Base-by-base conservation (phyloP, 2,329 filamentous ascomycete species). In the Colletotrichum musicola region DNA sequence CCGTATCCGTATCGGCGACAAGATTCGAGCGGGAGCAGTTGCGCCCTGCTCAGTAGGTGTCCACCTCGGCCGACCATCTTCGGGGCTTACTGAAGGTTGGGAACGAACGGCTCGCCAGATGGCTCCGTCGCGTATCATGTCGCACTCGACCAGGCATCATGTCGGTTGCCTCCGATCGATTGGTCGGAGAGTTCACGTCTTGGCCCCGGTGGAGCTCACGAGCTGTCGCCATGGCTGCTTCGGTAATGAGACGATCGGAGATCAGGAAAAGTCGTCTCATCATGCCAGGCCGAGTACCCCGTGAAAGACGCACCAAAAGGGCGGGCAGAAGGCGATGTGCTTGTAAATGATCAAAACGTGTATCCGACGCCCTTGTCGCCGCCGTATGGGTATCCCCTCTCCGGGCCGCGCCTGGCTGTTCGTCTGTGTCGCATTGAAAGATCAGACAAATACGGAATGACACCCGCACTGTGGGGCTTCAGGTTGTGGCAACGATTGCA, bases 381-480 rank as follows among this genome's bases (percentile, higher is more conserved):
- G 22, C 64, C 58, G 58, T 44, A 62, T 66, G 51, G 58, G 64
- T 50, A 18, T 65, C 44, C 25, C 35, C 53, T 65, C 62, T 61
- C 65, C 65, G 65, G 55, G 42, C 55, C 55, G 35, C 44, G 62
- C 59, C 42, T 68, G 58, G 50, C 54, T 54, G 54, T 59, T 64
- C 54, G 55, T 47, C 49, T 53, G 55, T 51, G 62, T 68, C 49
- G 65, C 55, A 60, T 60, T 42, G 44, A 60, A 50, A 56, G 62
- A 68, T 56, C 62, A 65, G 65, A 65, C 62, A 55, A 65, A 65
- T 56, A 49, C 62, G 65, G 65, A 68, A 65, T 60, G 65, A 65
- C 62, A 60, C 55, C 65, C 65, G 62, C 62, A 49, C 18, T 40
- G 61, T 65, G 65, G 55, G 55, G 49, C 50, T 16, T 30, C 40